Percentiles rank a stretch among this genome's conserved stretches.
Conservation (phyloP, 2,329 filamentous ascomycete species). For the Cadophora sp. region DNA sequence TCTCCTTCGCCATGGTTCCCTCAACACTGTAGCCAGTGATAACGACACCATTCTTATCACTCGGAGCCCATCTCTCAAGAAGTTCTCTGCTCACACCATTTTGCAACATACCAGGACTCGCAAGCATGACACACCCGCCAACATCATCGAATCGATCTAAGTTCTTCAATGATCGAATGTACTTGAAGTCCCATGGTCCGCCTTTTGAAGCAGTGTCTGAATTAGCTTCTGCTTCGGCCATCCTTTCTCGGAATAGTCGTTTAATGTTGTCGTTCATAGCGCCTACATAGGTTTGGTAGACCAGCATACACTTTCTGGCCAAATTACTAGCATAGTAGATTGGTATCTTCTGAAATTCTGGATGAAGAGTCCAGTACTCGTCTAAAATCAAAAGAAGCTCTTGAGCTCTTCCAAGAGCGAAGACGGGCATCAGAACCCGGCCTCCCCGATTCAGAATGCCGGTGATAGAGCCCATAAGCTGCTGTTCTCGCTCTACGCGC, state of each 20-base stretch:
- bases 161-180: constrained; percentile 88
- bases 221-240: constrained; percentile 86
- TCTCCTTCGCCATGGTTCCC: constrained; percentile 96
- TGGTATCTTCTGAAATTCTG: constrained; percentile 86
- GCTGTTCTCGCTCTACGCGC: constrained; percentile 86
- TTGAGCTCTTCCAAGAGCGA: constrained; percentile 91
- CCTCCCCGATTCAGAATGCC: constrained; percentile 89
- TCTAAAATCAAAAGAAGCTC: constrained; percentile 94
- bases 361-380: constrained; percentile 93
- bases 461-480: constrained; percentile 95
- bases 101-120: constrained; percentile 97
- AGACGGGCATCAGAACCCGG: constrained; percentile 92
- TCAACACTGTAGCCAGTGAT: constrained; percentile 99
- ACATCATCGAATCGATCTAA: constrained; percentile 96
- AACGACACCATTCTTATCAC: constrained; percentile 95
- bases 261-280: constrained; percentile 99
- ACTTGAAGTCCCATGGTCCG: constrained; percentile 96
- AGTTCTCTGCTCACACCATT: constrained; percentile 93
- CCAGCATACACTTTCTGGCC: constrained; percentile 95
- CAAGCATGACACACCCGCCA: constrained; percentile 95
- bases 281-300: constrained; percentile 97
- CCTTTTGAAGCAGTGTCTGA: constrained; percentile 78
- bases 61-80: constrained; percentile 94
- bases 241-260: constrained; percentile 87
- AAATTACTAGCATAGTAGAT: constrained; percentile 98